phyloP scores from a whole-genome alignment of 2,329 filamentous ascomycete species.

The Alternaria arbusti region DNA sequence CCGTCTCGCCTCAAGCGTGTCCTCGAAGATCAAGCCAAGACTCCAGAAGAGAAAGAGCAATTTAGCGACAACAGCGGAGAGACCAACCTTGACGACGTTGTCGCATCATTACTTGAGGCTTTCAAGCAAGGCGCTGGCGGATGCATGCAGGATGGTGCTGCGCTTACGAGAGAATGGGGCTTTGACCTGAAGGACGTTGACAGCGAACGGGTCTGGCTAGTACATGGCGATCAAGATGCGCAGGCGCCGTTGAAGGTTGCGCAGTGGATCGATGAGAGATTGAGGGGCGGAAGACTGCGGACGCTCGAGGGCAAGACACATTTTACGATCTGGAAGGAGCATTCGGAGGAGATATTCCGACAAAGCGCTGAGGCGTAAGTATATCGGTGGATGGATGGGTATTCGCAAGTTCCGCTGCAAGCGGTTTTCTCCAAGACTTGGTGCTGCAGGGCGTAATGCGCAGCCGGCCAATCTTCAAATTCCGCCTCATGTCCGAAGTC shows the following conservation, averaged over 20 bases:
- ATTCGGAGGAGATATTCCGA: constrained; percentile 25
- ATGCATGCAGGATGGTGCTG: constrained; percentile 19
- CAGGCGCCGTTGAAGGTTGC: constrained; percentile 21
- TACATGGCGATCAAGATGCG: constrained; percentile 30
- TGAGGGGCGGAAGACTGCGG: constrained; percentile 26
- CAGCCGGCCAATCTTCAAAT: neutral
- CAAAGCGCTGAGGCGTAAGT: constrained; percentile 12
- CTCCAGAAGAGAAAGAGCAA: constrained; percentile 26
- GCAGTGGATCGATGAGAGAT: constrained; percentile 25
- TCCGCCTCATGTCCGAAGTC: neutral
- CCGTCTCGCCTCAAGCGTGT: constrained; percentile 24
- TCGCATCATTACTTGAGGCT: constrained; percentile 22
- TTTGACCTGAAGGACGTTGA: constrained; percentile 26
- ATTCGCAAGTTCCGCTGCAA: neutral
- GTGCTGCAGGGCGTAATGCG: neutral
- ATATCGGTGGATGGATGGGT: neutral
- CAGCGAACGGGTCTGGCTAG: constrained; percentile 19
- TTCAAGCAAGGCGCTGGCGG: constrained; percentile 25
- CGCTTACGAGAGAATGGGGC: constrained; percentile 25
- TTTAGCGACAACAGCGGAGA: constrained; percentile 15
- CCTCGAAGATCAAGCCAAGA: constrained; percentile 25
- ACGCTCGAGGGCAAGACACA: constrained; percentile 27
- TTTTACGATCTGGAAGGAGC: constrained; percentile 30
- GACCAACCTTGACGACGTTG: constrained; percentile 20
- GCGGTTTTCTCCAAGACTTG: neutral